Conservation (phyloP, 1,284 basidiomycete genomes). For the Cryptococcus sp. region DNA sequence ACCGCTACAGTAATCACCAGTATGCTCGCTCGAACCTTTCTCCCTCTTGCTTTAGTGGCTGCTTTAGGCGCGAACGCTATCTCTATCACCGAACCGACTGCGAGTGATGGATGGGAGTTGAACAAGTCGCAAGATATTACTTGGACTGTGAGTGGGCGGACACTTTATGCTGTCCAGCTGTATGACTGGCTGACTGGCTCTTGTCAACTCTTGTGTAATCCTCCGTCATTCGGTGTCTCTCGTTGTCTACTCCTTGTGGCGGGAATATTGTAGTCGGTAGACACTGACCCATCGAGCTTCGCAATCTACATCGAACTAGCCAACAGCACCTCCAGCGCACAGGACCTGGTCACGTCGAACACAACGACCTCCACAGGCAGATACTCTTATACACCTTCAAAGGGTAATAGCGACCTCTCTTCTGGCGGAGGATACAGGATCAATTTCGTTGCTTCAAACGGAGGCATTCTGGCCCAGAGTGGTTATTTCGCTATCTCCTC, state of each 20-base stretch:
- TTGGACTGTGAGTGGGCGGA: conserved; percentile 24
- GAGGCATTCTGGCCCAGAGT: conserved; percentile 46
- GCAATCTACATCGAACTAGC: conserved; percentile 29
- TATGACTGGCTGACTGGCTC: too few relatives aligned
- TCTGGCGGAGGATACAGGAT: conserved; percentile 33
- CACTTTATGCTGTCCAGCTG: too few relatives aligned
- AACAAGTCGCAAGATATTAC: conserved; percentile 16
- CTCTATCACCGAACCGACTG: conserved; percentile 23
- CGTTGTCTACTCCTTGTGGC: too few relatives aligned
- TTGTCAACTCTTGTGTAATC: too few relatives aligned
- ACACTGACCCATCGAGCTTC: conserved; percentile 43
- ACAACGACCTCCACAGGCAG: conserved; percentile 34
- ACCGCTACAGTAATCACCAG: not conserved
- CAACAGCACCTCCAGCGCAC: conserved; percentile 27
- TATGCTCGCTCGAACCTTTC: not conserved
- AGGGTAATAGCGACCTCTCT: conserved; percentile 11
- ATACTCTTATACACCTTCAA: conserved; percentile 41
- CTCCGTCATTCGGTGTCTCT: too few relatives aligned
- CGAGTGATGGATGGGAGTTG: conserved; percentile 12
- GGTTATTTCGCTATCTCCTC: conserved; percentile 28
- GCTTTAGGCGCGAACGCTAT: conserved; percentile 16
- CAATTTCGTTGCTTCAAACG: conserved; percentile 28
- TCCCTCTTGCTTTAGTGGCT: not conserved
- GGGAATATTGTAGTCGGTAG: conserved; percentile 32
- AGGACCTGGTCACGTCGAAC: conserved; percentile 23